Percentiles rank a stretch among this genome's conserved stretches.
These are phyloP conservation scores for Biscogniauxia mediterranea DNA, from an alignment of 2,329 filamentous ascomycete genomes.

Conservation along the genomic window DNA sequence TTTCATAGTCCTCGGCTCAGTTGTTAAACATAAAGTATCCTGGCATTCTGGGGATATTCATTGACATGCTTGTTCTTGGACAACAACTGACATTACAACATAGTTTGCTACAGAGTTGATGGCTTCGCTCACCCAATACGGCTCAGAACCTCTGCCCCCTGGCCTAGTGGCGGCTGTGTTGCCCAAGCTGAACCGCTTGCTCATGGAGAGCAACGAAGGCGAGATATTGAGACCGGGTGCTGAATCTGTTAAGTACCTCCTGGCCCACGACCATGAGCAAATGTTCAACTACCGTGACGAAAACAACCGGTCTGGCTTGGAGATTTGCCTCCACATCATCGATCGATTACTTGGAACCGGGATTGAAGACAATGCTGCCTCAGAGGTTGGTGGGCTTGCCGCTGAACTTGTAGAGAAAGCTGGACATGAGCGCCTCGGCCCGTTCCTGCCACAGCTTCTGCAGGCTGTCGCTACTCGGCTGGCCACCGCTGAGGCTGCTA, in stretches of 20 bases:
- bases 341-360: constrained; percentile 80
- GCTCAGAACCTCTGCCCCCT: constrained; percentile 77
- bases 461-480: constrained; percentile 85
- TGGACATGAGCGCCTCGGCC: constrained; percentile 84
- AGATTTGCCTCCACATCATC: constrained; percentile 87
- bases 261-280: constrained; percentile 86
- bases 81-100: constrained; percentile 21
- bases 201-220: constrained; percentile 82
- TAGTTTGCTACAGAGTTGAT: constrained; percentile 81
- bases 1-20: background rate
- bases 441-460: constrained; percentile 83
- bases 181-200: constrained; percentile 79
- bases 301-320: constrained; percentile 76
- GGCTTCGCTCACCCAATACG: constrained; percentile 76
- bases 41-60: too few species aligned
- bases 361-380: constrained; percentile 90
- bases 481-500: constrained; percentile 76
- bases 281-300: constrained; percentile 84
- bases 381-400: constrained; percentile 92
- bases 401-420: constrained; percentile 95
- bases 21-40: too few species aligned
- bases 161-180: constrained; percentile 83
- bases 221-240: constrained; percentile 86
- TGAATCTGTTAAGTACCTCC: constrained; percentile 82
- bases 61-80: background rate